Base-by-base conservation (phyloP, 495 filamentous ascomycete genomes). In the Neurospora sp. region DNA sequence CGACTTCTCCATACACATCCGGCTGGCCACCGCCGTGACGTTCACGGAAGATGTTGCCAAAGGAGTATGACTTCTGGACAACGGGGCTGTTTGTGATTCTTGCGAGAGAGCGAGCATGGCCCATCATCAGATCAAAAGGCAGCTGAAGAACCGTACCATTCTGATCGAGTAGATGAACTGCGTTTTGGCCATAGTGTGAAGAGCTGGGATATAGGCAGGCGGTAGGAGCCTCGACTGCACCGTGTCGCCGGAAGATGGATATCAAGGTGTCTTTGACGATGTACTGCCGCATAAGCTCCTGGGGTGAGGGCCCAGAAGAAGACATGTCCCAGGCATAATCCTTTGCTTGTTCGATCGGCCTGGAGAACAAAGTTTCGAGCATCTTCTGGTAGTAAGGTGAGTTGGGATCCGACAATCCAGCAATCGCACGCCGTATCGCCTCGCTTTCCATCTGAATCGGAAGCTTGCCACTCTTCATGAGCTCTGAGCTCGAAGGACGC, bases 381-480 rank as follows among this genome's bases (percentile, higher is more conserved):
- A 97, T 93, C 76, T 97, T 93, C 73, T 92, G 87, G 79, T 96
- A 96, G 77, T 97, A 94, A 0, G 94, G 93, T 8, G 95, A 98
- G 70, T 84, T 90, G 20, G 91, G 89, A 76, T 97, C 92, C 0
- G 91, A 90, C 22, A 98, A 79, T 69, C 91, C 91, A 72, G 92
- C 90, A 41, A 98, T 87, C 3, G 93, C 92, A 69, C 92, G 87
- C 69, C 92, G 86, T 72, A 97, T 93, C 1, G 92, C 92, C 79
- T 97, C 94, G 77, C 96, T 94, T 82, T 98, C 94, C 78, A 96
- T 92, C 76, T 94, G 92, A 4, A 97, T 84, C 17, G 96, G 96
- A 22, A 99, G 86, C 76, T 93, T 92, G 14, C 94, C 94, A 77
- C 94, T 94, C 70, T 91, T 88, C 7, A 99, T 86, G 31, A 99